Conservation (phyloP, 2,329 filamentous ascomycete genomes). For the Esteya vermicola region DNA sequence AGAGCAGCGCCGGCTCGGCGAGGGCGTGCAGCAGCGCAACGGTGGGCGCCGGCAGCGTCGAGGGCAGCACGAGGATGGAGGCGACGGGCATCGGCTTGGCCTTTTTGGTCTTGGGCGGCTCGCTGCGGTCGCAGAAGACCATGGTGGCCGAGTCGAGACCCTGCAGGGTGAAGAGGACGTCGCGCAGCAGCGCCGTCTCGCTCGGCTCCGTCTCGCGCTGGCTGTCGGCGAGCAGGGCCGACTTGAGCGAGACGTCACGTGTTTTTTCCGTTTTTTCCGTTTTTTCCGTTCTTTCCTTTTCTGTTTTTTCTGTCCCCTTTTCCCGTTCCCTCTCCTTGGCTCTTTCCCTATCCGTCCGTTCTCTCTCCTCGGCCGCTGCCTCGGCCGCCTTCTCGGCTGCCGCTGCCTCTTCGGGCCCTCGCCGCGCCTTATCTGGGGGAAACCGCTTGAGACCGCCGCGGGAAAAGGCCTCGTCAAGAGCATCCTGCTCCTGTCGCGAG, state of each 20-base stretch:
- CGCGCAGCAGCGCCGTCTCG: conserved; percentile 55
- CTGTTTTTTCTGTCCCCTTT: too few relatives aligned
- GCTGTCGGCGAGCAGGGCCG: conserved; percentile 41
- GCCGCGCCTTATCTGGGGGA: conserved; percentile 24
- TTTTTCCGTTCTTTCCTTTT: too few relatives aligned
- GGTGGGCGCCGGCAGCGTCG: conserved; percentile 68
- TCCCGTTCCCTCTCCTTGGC: too few relatives aligned
- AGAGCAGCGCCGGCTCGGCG: conserved; percentile 87
- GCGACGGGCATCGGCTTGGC: conserved; percentile 29
- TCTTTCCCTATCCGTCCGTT: too few relatives aligned
- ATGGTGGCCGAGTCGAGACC: conserved; percentile 80
- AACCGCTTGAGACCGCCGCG: conserved; percentile 33
- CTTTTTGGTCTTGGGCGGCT: background rate
- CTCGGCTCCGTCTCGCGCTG: conserved; percentile 43
- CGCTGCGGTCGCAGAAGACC: conserved; percentile 44
- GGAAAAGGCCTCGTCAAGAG: conserved; percentile 39
- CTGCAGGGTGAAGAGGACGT: conserved; percentile 85
- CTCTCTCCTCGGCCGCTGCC: too few relatives aligned
- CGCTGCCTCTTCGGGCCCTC: conserved; percentile 19
- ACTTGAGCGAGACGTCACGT: conserved; percentile 39
- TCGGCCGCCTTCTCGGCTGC: conserved; percentile 8
- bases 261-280: too few relatives aligned
- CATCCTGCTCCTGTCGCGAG: conserved; percentile 30
- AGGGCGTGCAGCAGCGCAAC: conserved; percentile 78
- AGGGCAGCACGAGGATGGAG: conserved; percentile 51